A percentile compares a stretch with the other conserved stretches of the same genome.
phyloP scores from a whole-genome alignment of 2,329 filamentous ascomycete species.

The Hyphodiscus sp. region DNA sequence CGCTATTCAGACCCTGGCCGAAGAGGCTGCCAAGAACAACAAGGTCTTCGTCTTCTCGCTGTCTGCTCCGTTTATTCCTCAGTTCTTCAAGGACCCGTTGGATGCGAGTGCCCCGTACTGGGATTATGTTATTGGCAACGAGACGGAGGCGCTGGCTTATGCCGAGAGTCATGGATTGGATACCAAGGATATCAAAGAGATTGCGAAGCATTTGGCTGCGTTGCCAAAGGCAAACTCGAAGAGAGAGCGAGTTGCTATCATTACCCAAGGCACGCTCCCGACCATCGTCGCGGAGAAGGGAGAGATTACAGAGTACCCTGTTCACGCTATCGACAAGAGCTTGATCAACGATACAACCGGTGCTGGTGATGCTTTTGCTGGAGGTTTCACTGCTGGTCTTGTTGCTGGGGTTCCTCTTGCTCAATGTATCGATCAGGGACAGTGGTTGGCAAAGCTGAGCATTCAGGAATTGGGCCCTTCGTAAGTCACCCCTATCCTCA shows the following conservation, averaged over 20 bases:
- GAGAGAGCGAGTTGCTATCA: constrained; percentile 77
- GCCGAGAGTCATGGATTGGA: constrained; percentile 72
- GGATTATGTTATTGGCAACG: constrained; percentile 95
- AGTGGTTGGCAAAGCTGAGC: constrained; percentile 92
- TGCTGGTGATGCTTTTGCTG: constrained; percentile 93
- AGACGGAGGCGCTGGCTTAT: constrained; percentile 87
- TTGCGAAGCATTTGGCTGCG: constrained; percentile 78
- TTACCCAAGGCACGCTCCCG: constrained; percentile 91
- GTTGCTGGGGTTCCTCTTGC: constrained; percentile 77
- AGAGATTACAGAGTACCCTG: constrained; percentile 68
- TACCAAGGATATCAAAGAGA: constrained; percentile 73
- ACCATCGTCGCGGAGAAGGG: constrained; percentile 78
- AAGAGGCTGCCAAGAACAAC: constrained; percentile 82
- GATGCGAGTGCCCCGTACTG: constrained; percentile 84
- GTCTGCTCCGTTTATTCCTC: constrained; percentile 89
- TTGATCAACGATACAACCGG: constrained; percentile 95
- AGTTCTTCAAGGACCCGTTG: constrained; percentile 96
- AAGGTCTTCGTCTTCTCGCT: constrained; percentile 91
- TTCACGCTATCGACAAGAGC: constrained; percentile 69
- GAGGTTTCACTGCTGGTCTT: constrained; percentile 85
- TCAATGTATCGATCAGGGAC: constrained; percentile 79
- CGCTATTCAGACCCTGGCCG: constrained; percentile 81
- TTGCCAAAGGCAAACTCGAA: constrained; percentile 87
- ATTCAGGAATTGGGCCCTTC: constrained; percentile 94
- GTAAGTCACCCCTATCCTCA: constrained; percentile 53